Evolutionary conservation across 768 basidiomycete genomes (phyloP), one percentile per base, ranked within the genome.

Genomic region (Cubamyces lactineus): DNA sequence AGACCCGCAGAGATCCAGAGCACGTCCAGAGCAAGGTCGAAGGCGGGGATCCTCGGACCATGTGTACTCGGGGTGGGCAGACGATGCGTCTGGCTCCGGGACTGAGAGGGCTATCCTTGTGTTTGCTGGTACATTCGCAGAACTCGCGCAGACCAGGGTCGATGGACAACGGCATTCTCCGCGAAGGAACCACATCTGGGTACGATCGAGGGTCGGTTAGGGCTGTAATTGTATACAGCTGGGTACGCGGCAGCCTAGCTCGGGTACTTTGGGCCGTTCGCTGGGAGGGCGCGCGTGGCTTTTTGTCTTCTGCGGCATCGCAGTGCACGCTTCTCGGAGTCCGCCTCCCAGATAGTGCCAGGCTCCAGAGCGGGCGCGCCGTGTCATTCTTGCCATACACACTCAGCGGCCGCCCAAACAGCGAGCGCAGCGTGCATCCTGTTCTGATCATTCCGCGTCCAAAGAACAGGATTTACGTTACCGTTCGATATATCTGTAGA

Each of bases 381-480:
- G 45, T 45, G 7, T 19, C 55, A 34, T 47, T 47, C 21, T 34
- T 23, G 47, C 49, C 40, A 34, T 42, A 28, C 43, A 26, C 24
- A 38, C 55, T 24, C 54, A 41, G 53, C 61, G 50, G 61, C 50
- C 55, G 61, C 45, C 9, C 61, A 53, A 57, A 56, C 50, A 39
- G 50, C 55, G 55, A 45, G 43, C 43, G 55, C 42, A n/a, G 41
- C 55, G 26, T 46, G 55, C 28, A 41, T 34, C 53, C 48, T 53
- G 54, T 62, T 62, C 61, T 62, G 61, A 62, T 62, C 61, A 56
- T n/a, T 40, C 21, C 42, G 28, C 39, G n/a, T 42, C 24, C 43
- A 23, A 24, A 52, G 54, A 46, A 57, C 42, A 62, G 61, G 61
- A 57, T 62, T 62, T 62, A 62, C 61, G 61, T 62, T 56, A 62